Conservation (phyloP, 352 stramenopile genomes). For the Pythium myriotylum region DNA sequence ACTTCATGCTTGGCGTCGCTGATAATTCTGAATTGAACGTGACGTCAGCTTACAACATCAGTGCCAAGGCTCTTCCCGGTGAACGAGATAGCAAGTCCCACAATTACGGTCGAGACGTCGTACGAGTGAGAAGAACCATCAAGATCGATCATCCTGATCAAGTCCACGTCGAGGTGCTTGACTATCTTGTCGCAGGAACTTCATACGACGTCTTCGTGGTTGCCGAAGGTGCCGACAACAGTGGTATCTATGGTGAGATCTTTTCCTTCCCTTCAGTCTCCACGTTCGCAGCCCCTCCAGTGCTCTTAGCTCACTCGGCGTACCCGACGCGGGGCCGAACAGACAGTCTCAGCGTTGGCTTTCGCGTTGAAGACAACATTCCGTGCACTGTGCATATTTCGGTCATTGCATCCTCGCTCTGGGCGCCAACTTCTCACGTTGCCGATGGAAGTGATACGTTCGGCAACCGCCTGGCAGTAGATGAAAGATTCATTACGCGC, state of each 20-base stretch:
- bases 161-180: constrained; percentile 56
- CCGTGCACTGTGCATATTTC: constrained; percentile 63
- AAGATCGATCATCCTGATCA: constrained; percentile 30
- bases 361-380: constrained; percentile 50
- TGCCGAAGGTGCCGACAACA: constrained; percentile 49
- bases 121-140: constrained; percentile 49
- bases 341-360: constrained; percentile 56
- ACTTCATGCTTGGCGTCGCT: constrained; percentile 66
- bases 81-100: constrained; percentile 45
- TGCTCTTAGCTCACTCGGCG: constrained; percentile 64
- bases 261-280: constrained; percentile 44
- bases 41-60: constrained; percentile 79
- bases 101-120: constrained; percentile 63
- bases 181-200: constrained; percentile 62
- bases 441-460: constrained; percentile 50
- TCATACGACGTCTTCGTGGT: constrained; percentile 69
- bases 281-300: constrained; percentile 66
- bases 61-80: constrained; percentile 43
- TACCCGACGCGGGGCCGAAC: constrained; percentile 59
- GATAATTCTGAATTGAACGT: constrained; percentile 69
- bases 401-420: constrained; percentile 45
- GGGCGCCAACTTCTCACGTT: constrained; percentile 38
- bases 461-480: constrained; percentile 65
- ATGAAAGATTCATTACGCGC: constrained; percentile 54
- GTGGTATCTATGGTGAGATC: constrained; percentile 63